A percentile compares a stretch with the other conserved stretches of the same genome.
Evolutionary conservation across 1,284 basidiomycete genomes (phyloP).

Genomic region (Uromyces viciae-fabae): DNA sequence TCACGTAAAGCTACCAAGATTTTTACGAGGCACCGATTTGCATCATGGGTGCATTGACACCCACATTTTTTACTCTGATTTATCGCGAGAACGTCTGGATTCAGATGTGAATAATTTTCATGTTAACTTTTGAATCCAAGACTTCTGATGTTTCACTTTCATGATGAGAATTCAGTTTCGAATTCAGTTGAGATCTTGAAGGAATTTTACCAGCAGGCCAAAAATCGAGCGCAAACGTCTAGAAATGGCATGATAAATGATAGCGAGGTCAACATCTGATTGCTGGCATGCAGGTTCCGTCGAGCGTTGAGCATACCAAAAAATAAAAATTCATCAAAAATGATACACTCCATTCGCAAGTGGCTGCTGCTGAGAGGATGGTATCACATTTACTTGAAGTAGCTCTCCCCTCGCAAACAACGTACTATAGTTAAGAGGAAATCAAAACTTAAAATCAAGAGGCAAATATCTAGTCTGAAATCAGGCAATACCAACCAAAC

Average conservation of each 20-base stretch:
- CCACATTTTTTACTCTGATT: no score
- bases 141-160: neutral
- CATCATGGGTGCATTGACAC: no score
- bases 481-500: neutral
- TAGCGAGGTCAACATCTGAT: neutral
- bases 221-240: slow-evolving; percentile 39
- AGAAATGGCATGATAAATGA: neutral
- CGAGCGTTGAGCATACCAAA: slow-evolving; percentile 12
- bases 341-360: slow-evolving; percentile 31
- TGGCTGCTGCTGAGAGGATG: slow-evolving; percentile 11
- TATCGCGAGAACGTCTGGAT: no score
- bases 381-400: slow-evolving; percentile 15
- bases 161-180: neutral
- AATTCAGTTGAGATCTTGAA: slow-evolving; percentile 8
- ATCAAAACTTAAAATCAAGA: neutral
- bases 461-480: no score
- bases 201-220: slow-evolving; percentile 36
- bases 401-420: slow-evolving; percentile 18
- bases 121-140: neutral
- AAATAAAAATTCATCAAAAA: slow-evolving; percentile 22
- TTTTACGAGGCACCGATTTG: no score
- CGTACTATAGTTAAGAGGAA: neutral
- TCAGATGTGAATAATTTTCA: no score
- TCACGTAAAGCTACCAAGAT: no score
- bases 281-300: no score